phyloP scores from a whole-genome alignment of 768 basidiomycete species.

The Sporobolomyces pararoseus region DNA sequence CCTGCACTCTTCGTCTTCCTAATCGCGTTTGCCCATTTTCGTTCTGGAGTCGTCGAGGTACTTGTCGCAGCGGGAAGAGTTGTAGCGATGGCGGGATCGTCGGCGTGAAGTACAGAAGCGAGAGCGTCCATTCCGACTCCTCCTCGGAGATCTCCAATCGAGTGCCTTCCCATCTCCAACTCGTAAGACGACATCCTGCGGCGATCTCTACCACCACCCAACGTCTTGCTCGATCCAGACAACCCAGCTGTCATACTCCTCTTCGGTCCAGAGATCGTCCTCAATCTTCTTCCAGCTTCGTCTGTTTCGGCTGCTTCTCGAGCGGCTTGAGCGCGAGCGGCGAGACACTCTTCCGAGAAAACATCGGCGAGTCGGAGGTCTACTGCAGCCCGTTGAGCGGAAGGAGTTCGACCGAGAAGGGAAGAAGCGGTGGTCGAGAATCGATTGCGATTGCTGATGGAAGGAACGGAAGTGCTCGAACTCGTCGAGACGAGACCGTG shows the following conservation, averaged over 20 bases:
- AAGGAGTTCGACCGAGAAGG: conserved; percentile 58
- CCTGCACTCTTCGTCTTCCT: conserved; percentile 17
- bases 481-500: not conserved
- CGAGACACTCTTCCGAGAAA: conserved; percentile 67
- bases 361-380: conserved; percentile 78
- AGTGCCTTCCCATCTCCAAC: conserved; percentile 3
- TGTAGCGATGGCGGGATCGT: not conserved
- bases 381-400: conserved; percentile 64
- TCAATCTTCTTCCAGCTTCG: not conserved
- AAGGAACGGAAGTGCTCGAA: not conserved
- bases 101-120: not conserved
- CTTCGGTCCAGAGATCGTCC: conserved; percentile 29
- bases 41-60: conserved; percentile 6
- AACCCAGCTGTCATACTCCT: conserved; percentile 26
- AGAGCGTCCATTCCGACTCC: conserved; percentile 14
- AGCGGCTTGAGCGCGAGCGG: conserved; percentile 54
- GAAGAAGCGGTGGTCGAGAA: conserved; percentile 32
- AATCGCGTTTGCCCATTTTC: conserved; percentile 31
- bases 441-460: conserved; percentile 45
- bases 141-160: conserved; percentile 17
- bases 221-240: conserved; percentile 8
- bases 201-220: not conserved
- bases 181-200: conserved; percentile 30
- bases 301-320: conserved; percentile 19
- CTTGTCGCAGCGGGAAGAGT: not conserved